Evolutionary conservation across 2,329 filamentous ascomycete genomes (phyloP).

Genomic region (Scedosporium apiospermum): DNA sequence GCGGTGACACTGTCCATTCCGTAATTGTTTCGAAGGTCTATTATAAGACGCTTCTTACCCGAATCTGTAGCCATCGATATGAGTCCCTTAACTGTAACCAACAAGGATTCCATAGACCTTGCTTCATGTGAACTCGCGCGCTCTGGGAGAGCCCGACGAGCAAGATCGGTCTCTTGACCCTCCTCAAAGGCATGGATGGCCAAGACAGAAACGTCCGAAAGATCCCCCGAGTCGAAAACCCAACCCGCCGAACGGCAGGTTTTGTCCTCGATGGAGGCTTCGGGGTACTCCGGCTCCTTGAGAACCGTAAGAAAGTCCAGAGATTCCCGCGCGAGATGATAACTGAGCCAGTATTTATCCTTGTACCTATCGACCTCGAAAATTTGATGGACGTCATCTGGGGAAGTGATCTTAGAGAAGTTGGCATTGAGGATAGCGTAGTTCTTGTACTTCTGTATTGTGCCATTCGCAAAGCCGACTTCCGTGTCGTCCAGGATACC

Average conservation of each 20-base stretch:
- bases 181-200: not conserved
- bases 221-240: not conserved
- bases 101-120: too few relatives aligned
- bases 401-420: not conserved
- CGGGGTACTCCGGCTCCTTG: not conserved
- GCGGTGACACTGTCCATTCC: slow-evolving; percentile 38
- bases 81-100: slow-evolving; percentile 23
- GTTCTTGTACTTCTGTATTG: not conserved
- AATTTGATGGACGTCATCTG: not conserved
- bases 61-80: slow-evolving; percentile 32
- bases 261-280: not conserved
- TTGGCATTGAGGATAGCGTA: slow-evolving; percentile 2
- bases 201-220: not conserved
- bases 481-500: not conserved
- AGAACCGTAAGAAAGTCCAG: not conserved
- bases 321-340: not conserved
- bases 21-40: slow-evolving; percentile 53
- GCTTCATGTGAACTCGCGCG: too few relatives aligned
- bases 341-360: too few relatives aligned
- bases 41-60: slow-evolving; percentile 49
- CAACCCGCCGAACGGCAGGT: not conserved
- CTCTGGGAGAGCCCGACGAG: too few relatives aligned
- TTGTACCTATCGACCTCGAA: not conserved
- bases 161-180: too few relatives aligned
- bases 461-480: slow-evolving; percentile 8